Percentiles rank a stretch among this genome's conserved stretches.
Conservation (phyloP, 2,329 filamentous ascomycete genomes). For the Huntiella decipiens region DNA sequence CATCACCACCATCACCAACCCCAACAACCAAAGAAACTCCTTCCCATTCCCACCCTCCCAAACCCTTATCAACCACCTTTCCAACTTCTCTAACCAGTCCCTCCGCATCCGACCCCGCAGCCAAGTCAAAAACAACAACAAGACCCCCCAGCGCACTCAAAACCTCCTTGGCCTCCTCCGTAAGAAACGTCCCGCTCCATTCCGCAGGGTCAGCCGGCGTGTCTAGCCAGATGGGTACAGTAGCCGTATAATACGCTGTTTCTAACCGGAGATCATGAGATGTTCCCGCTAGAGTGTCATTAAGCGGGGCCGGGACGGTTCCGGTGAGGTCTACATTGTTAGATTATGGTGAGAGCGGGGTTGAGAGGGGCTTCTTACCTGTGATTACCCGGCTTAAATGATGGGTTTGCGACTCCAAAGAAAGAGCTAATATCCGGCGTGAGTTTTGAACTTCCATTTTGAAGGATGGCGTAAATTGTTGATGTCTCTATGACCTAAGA, state of each 20-base stretch:
- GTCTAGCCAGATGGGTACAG: constrained; percentile 49
- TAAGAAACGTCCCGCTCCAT: constrained; percentile 40
- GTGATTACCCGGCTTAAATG: constrained; percentile 32
- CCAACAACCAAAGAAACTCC: constrained; percentile 42
- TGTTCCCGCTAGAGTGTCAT: constrained; percentile 33
- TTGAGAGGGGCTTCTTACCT: constrained; percentile 21
- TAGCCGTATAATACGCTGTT: constrained; percentile 42
- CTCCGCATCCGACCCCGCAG: constrained; percentile 11
- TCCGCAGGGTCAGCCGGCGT: constrained; percentile 26
- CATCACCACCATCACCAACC: constrained; percentile 24
- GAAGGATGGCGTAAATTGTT: too few species aligned
- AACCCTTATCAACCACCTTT: constrained; percentile 33
- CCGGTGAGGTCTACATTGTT: constrained; percentile 32
- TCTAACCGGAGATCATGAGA: constrained; percentile 36
- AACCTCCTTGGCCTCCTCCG: constrained; percentile 42
- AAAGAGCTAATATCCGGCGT: constrained; percentile 38
- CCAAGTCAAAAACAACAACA: constrained; percentile 23
- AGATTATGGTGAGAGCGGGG: neutral
- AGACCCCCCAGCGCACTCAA: constrained; percentile 40
- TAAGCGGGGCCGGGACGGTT: constrained; percentile 21
- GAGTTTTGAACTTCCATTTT: constrained; percentile 14
- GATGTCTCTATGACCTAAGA: too few species aligned
- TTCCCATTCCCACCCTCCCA: constrained; percentile 45
- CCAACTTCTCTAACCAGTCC: constrained; percentile 33
- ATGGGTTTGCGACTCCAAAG: constrained; percentile 26